phyloP scores from a whole-genome alignment of 108 stramenopile species.

The Pseudonitzschia delicatissima region DNA sequence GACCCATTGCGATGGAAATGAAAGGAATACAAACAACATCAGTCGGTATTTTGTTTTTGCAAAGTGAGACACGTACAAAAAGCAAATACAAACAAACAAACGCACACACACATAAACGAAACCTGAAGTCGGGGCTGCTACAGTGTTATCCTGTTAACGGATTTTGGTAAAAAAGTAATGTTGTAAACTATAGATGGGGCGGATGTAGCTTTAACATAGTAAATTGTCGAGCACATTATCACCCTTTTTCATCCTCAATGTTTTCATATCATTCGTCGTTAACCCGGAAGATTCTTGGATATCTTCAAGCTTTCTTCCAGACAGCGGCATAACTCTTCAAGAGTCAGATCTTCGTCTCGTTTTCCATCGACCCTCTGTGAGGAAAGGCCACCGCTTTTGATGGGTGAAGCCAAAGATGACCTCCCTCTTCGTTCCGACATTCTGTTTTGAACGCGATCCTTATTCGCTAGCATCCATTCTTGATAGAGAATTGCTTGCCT shows the following conservation, averaged over 20 bases:
- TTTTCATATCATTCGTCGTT: not conserved
- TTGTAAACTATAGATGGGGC: conserved; percentile 11
- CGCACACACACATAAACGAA: not conserved
- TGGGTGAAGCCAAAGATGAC: not conserved
- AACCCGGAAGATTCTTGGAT: conserved; percentile 1
- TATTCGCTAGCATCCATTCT: conserved; percentile 60
- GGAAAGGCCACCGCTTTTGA: not conserved
- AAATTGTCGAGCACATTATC: not conserved
- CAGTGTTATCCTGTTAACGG: not conserved
- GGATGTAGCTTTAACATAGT: conserved; percentile 7
- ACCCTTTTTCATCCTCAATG: not conserved
- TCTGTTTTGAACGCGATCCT: conserved; percentile 27
- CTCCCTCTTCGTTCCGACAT: not conserved
- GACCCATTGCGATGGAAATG: too few species aligned
- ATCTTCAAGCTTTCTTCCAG: conserved; percentile 31
- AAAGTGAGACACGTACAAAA: not conserved
- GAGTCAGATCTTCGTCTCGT: conserved; percentile 4
- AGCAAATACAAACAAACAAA: conserved; percentile 1
- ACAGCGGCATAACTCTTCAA: conserved; percentile 21
- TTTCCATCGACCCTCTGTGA: not conserved
- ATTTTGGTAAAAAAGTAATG: not conserved
- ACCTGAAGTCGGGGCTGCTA: conserved; percentile 2
- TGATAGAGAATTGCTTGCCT: conserved; percentile 51
- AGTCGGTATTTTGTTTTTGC: too few species aligned
- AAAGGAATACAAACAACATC: too few species aligned